Evolutionary conservation across 1,139 yeast genomes (phyloP).

Genomic region (Kodamaea fungicola): DNA sequence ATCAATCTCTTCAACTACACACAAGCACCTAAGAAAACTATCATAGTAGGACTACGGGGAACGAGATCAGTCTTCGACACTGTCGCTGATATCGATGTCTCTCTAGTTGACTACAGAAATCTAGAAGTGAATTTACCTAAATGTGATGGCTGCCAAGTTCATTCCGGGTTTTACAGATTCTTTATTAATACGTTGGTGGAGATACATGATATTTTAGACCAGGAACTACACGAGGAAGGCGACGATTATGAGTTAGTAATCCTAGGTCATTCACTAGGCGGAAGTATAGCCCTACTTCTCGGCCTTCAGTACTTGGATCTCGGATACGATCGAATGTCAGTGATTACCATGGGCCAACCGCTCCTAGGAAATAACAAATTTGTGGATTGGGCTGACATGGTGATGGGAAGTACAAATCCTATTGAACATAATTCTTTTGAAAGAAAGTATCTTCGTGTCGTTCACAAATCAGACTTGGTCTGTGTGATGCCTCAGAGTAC

Average conservation of each 20-base stretch:
- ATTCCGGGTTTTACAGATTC: slow-evolving; percentile 42
- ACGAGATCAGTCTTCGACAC: slow-evolving; percentile 48
- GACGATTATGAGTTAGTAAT: slow-evolving; percentile 34
- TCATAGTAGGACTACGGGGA: slow-evolving; percentile 45
- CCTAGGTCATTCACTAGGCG: slow-evolving; percentile 54
- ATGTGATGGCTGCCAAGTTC: slow-evolving; percentile 44
- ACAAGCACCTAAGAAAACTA: slow-evolving; percentile 22
- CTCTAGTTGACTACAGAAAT: slow-evolving; percentile 32
- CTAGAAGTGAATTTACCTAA: slow-evolving; percentile 19
- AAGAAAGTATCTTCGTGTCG: slow-evolving; percentile 37
- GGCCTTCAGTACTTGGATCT: slow-evolving; percentile 36
- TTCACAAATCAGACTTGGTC: slow-evolving; percentile 47
- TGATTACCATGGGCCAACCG: slow-evolving; percentile 54
- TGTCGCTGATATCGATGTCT: slow-evolving; percentile 42
- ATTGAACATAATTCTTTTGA: slow-evolving; percentile 19
- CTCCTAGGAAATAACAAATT: slow-evolving; percentile 43
- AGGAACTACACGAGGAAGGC: slow-evolving; percentile 15
- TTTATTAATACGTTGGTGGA: slow-evolving; percentile 28
- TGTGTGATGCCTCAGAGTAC: slow-evolving; percentile 38
- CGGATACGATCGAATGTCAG: slow-evolving; percentile 29
- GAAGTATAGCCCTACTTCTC: slow-evolving; percentile 42
- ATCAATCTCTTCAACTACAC: slow-evolving; percentile 24
- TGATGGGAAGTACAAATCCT: slow-evolving; percentile 26
- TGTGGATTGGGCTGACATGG: slow-evolving; percentile 35
- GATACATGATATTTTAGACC: slow-evolving; percentile 23